These are phyloP conservation scores for Pythium oligandrum DNA, from an alignment of 352 stramenopile genomes.

Conservation along the genomic window DNA sequence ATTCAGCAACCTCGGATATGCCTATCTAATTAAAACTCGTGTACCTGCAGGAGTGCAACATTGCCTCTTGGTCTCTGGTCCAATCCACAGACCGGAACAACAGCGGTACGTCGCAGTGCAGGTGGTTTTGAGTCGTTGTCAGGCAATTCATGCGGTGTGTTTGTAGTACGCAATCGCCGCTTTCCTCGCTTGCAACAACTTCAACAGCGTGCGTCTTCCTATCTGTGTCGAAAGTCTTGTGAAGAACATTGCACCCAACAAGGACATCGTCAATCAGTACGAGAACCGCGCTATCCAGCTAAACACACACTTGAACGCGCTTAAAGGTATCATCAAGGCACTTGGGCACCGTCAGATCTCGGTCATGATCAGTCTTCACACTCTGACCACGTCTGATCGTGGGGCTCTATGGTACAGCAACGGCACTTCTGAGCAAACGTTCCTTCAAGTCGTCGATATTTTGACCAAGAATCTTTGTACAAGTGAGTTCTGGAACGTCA, in stretches of 20 bases:
- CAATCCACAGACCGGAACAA: constrained; percentile 51
- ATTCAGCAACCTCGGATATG: too few species aligned
- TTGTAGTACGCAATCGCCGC: constrained; percentile 54
- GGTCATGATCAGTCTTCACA: constrained; percentile 36
- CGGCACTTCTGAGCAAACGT: constrained; percentile 22
- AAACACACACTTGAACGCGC: constrained; percentile 25
- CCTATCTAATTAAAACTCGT: constrained; percentile 11
- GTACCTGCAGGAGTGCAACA: constrained; percentile 15
- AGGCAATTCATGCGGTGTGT: neutral
- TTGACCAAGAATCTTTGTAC: constrained; percentile 41
- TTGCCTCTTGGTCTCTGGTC: constrained; percentile 39
- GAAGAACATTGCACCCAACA: constrained; percentile 26
- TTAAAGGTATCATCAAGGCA: constrained; percentile 37
- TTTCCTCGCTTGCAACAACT: constrained; percentile 69
- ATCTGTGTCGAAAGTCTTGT: constrained; percentile 39
- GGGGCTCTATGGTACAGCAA: constrained; percentile 33
- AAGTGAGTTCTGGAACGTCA: constrained; percentile 62
- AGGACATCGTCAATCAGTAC: constrained; percentile 21
- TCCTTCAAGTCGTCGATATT: constrained; percentile 27
- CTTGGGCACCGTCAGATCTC: constrained; percentile 36
- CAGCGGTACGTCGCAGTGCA: constrained; percentile 20
- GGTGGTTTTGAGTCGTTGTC: neutral
- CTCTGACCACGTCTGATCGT: constrained; percentile 23
- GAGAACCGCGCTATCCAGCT: constrained; percentile 56
- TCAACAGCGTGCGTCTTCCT: constrained; percentile 67